A percentile compares a stretch with the other conserved stretches of the same genome.
These are phyloP conservation scores for Mycena olivaceomarginata DNA, from an alignment of 768 basidiomycete species.

Conservation along the genomic window DNA sequence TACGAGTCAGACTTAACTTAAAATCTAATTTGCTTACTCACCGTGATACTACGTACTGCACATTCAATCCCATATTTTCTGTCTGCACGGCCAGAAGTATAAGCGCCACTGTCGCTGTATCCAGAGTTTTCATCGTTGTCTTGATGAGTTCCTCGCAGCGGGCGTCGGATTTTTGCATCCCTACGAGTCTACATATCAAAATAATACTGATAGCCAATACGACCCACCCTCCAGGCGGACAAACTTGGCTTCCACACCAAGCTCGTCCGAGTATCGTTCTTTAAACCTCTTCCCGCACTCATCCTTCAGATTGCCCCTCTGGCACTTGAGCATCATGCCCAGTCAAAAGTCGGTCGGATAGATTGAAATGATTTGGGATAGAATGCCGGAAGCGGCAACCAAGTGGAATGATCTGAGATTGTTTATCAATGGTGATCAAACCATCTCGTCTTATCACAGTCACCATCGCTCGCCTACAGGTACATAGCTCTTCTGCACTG, in stretches of 20 bases:
- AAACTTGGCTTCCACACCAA: neutral
- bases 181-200: conserved; percentile 6
- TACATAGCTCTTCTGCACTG: too few species aligned
- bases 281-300: neutral
- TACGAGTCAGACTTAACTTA: neutral
- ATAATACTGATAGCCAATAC: conserved; percentile 2
- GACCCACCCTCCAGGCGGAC: neutral
- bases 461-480: too few species aligned
- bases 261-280: neutral
- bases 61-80: conserved; percentile 22
- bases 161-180: conserved; percentile 13
- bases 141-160: conserved; percentile 17
- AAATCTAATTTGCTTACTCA: conserved; percentile 2
- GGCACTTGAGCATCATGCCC: conserved; percentile 7
- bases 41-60: conserved; percentile 14
- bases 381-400: too few species aligned
- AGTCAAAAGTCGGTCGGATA: too few species aligned
- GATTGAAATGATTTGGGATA: too few species aligned
- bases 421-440: too few species aligned
- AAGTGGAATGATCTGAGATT: too few species aligned
- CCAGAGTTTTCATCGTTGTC: conserved; percentile 13
- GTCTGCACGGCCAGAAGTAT: conserved; percentile 20
- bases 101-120: conserved; percentile 18
- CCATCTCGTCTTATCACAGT: too few species aligned
- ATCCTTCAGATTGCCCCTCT: neutral